Evolutionary conservation across 2,329 filamentous ascomycete genomes (phyloP), one percentile per base, ranked within the genome.

Genomic region (Aciculosporium take): DNA sequence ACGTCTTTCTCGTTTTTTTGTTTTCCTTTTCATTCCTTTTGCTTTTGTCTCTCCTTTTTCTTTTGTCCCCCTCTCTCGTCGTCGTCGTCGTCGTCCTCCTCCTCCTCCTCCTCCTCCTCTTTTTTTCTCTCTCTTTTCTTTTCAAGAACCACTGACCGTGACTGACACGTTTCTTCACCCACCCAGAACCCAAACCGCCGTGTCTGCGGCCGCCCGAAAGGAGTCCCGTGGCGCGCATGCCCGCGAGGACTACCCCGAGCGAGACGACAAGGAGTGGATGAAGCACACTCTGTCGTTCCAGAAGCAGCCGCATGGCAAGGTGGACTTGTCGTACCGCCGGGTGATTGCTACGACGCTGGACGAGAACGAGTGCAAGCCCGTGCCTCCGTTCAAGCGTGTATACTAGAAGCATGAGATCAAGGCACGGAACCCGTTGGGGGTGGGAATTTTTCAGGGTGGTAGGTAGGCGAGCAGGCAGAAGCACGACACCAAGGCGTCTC

Each of bases 251-350:
- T 96, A 65, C 74, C 89, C 89, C 44, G 88, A 96, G 15, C 82
- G 91, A 70, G 85, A 96, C 59, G 91, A 98, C 60, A 73, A 80
- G 65, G 82, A 93, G 64, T 96, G 89, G 89, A 95, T 95, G 89
- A 96, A 96, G 81, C 91, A 98, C 76, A 94, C 86, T 35, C 76
- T 98, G 47, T 86, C 81, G 51, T 98, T 82, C 82, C 91, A 98
- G 74, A 93, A 86, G 81, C 63, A 80, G 59, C 84, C 88, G 27
- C 89, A 96, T 57, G 83, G 82, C 59, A 77, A 86, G 68, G 78
- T 91, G 42, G 82, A 96, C 47, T 71, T 96, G 48, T 71, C 76
- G 48, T 96, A 96, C 76, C 78, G 91, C 63, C 71, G 72, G 49
- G 91, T 98, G 47, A 81, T 84, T 48, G 73, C 72, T 51, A 79